phyloP scores from a whole-genome alignment of 1,284 basidiomycete genomes.

The Sporisorium graminicola region DNA sequence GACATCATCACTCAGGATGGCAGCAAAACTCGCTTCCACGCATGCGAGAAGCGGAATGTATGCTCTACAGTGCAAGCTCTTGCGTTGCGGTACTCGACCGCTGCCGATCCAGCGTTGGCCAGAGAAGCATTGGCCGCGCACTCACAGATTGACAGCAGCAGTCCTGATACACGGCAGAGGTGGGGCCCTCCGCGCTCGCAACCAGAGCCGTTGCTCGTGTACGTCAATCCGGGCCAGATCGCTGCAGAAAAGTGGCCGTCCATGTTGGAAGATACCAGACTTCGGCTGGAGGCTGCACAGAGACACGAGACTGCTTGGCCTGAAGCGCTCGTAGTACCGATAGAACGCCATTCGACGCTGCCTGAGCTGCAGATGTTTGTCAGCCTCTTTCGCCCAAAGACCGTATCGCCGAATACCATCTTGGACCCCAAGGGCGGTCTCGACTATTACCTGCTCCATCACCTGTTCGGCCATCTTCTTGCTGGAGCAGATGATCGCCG shows the following conservation, averaged over 20 bases:
- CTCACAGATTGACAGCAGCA: slow-evolving; percentile 33
- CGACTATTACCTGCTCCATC: slow-evolving; percentile 50
- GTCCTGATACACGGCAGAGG: slow-evolving; percentile 15
- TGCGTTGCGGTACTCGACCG: slow-evolving; percentile 21
- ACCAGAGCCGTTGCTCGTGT: slow-evolving; percentile 38
- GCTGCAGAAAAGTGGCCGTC: slow-evolving; percentile 74
- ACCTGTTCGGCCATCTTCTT: slow-evolving; percentile 44
- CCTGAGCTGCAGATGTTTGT: slow-evolving; percentile 86
- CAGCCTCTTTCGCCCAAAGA: slow-evolving; percentile 74
- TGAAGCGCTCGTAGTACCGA: slow-evolving; percentile 71
- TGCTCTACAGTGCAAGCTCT: slow-evolving; percentile 71
- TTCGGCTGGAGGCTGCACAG: slow-evolving; percentile 69
- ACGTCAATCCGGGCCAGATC: slow-evolving; percentile 53
- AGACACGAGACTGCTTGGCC: slow-evolving; percentile 44
- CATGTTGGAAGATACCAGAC: slow-evolving; percentile 74
- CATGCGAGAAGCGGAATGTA: slow-evolving; percentile 84
- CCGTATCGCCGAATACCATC: slow-evolving; percentile 51
- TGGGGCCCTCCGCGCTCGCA: slow-evolving; percentile 35
- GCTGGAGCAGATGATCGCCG: slow-evolving; percentile 22
- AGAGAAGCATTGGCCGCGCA: slow-evolving; percentile 31
- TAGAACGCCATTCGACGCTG: slow-evolving; percentile 85
- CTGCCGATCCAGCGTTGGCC: background rate
- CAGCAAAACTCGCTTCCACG: slow-evolving; percentile 82
- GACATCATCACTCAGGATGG: slow-evolving; percentile 77
- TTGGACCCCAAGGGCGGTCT: slow-evolving; percentile 40